Evolutionary conservation across 176 grass and related monocot genomes (phyloP).

Genomic region (Oryza nivara): DNA sequence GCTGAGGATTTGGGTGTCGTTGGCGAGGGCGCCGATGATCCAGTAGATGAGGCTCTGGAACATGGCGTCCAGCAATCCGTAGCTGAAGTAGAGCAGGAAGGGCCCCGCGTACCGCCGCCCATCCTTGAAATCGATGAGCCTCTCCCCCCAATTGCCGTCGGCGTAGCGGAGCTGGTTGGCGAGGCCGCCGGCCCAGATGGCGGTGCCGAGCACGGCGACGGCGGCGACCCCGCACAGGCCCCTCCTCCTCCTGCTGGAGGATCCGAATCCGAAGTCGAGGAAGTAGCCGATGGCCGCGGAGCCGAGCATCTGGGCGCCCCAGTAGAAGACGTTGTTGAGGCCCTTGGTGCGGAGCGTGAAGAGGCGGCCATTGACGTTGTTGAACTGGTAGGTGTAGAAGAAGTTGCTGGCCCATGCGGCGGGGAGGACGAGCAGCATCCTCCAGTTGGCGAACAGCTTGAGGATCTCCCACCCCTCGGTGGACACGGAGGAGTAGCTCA

Average conservation of each 20-base stretch:
- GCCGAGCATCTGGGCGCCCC: constrained; percentile 93
- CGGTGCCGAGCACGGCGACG: constrained; percentile 66
- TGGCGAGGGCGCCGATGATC: constrained; percentile 76
- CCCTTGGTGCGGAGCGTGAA: constrained; percentile 83
- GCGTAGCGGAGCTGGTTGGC: constrained; percentile 66
- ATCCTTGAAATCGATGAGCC: constrained; percentile 75
- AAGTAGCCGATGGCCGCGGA: constrained; percentile 69
- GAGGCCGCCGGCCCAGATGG: constrained; percentile 79
- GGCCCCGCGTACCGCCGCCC: constrained; percentile 44
- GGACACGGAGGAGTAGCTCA: constrained; percentile 52
- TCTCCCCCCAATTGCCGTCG: background rate
- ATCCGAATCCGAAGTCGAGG: constrained; percentile 79
- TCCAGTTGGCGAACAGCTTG: constrained; percentile 76
- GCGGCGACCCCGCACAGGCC: constrained; percentile 46
- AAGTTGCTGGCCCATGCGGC: constrained; percentile 93
- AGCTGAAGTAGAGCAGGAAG: constrained; percentile 91
- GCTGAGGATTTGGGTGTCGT: constrained; percentile 82
- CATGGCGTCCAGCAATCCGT: constrained; percentile 88
- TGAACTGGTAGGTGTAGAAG: constrained; percentile 99
- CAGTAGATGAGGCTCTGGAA: constrained; percentile 98
- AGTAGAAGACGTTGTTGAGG: constrained; percentile 95
- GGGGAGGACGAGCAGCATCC: constrained; percentile 84
- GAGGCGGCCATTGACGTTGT: constrained; percentile 82
- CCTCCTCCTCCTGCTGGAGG: constrained; percentile 50
- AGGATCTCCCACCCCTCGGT: constrained; percentile 63